A percentile compares a stretch with the other conserved stretches of the same genome.
Evolutionary conservation across 2,329 filamentous ascomycete species (phyloP).

Genomic region (Aspergillus cejpii): DNA sequence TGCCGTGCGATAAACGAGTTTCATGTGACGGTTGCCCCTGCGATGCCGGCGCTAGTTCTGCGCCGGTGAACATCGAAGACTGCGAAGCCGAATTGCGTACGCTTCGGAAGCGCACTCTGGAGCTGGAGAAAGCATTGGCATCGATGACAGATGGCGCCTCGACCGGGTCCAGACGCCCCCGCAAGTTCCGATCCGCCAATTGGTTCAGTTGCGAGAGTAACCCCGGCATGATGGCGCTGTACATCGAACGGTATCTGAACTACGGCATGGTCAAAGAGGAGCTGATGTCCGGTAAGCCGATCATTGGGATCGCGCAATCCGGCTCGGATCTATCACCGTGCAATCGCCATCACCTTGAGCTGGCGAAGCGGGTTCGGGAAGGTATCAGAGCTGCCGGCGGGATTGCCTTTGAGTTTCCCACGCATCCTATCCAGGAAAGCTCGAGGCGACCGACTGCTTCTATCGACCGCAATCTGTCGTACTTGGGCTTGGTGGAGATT

Average conservation of each 20-base stretch:
- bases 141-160: constrained; percentile 20
- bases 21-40: constrained; percentile 34
- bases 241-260: constrained; percentile 48
- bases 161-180: constrained; percentile 7
- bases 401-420: constrained; percentile 49
- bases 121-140: constrained; percentile 32
- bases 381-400: constrained; percentile 46
- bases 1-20: constrained; percentile 18
- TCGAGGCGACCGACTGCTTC: constrained; percentile 44
- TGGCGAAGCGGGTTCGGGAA: constrained; percentile 47
- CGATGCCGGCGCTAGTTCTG: constrained; percentile 14
- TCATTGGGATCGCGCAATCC: constrained; percentile 49
- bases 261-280: constrained; percentile 47
- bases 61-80: constrained; percentile 36
- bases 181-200: constrained; percentile 36
- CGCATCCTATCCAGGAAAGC: constrained; percentile 49
- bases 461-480: constrained; percentile 47
- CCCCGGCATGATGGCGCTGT: constrained; percentile 43
- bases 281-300: constrained; percentile 45
- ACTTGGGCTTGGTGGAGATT: constrained; percentile 45
- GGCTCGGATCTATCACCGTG: constrained; percentile 48
- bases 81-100: constrained; percentile 37
- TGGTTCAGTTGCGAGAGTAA: constrained; percentile 44
- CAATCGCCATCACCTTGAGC: constrained; percentile 46
- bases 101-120: constrained; percentile 34